phyloP scores from a whole-genome alignment of 164 flowering plant species.

The Santalum album region DNA sequence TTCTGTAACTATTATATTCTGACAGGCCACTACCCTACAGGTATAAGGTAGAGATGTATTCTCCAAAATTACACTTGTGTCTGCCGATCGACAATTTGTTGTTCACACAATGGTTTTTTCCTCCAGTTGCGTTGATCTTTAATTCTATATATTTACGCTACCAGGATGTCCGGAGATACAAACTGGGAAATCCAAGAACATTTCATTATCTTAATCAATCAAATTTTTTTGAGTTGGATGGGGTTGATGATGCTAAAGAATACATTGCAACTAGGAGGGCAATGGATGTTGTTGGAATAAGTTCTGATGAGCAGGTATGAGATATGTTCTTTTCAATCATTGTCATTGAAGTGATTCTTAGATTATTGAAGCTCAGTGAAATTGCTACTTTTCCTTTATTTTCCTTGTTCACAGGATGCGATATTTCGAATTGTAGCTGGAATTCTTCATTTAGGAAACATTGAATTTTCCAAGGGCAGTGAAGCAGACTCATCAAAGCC shows the following conservation, averaged over 20 bases:
- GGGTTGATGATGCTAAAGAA: constrained; percentile 51
- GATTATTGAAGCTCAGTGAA: not conserved
- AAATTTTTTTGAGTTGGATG: constrained; percentile 51
- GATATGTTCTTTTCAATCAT: not conserved
- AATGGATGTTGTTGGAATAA: constrained; percentile 75
- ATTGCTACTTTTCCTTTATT: not conserved
- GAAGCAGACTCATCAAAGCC: constrained; percentile 63
- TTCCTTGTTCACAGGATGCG: constrained; percentile 37
- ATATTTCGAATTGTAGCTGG: constrained; percentile 69
- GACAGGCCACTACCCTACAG: too few species aligned
- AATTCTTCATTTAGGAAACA: constrained; percentile 64
- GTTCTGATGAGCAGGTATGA: constrained; percentile 54
- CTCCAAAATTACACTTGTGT: too few species aligned
- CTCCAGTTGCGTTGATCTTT: too few species aligned
- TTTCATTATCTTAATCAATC: constrained; percentile 71
- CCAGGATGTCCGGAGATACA: constrained; percentile 50
- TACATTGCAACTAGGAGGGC: constrained; percentile 53
- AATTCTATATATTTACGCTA: constrained; percentile 4
- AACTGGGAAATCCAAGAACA: constrained; percentile 48
- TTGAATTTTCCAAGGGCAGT: constrained; percentile 58
- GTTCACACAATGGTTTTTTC: too few species aligned
- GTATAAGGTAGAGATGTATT: too few species aligned
- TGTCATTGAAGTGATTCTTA: not conserved
- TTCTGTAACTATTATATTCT: too few species aligned
- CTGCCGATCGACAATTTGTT: too few species aligned